These are phyloP conservation scores for Mycosarcoma maydis DNA, from an alignment of 1,284 basidiomycete genomes.

Conservation along the genomic window DNA sequence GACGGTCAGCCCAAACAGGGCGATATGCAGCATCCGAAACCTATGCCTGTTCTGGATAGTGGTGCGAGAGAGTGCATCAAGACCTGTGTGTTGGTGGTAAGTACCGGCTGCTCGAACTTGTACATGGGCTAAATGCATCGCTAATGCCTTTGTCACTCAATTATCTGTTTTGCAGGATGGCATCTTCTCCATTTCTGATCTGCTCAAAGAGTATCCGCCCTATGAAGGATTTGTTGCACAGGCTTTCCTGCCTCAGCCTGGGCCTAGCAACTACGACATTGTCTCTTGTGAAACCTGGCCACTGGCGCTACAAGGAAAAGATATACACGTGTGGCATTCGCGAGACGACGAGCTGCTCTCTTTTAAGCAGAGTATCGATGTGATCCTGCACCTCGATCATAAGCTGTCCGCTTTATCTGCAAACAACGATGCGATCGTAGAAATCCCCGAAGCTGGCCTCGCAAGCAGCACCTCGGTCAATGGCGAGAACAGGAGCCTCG, in stretches of 20 bases:
- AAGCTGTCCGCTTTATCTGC: not conserved
- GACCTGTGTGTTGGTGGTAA: slow-evolving; percentile 37
- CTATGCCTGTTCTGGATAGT: slow-evolving; percentile 15
- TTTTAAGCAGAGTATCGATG: slow-evolving; percentile 40
- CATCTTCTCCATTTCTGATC: slow-evolving; percentile 21
- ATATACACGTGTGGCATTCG: slow-evolving; percentile 37
- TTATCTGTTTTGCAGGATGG: slow-evolving; percentile 39
- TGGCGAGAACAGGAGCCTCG: slow-evolving; percentile 26
- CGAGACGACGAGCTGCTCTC: slow-evolving; percentile 39
- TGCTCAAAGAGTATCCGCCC: slow-evolving; percentile 40
- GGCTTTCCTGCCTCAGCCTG: slow-evolving; percentile 34
- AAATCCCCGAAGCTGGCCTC: slow-evolving; percentile 23
- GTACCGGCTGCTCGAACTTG: slow-evolving; percentile 5
- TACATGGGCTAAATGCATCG: too few relatives aligned
- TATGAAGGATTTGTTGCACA: slow-evolving; percentile 45
- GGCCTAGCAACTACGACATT: slow-evolving; percentile 24
- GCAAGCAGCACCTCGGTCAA: slow-evolving; percentile 20
- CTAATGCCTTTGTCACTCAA: too few relatives aligned
- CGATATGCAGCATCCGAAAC: slow-evolving; percentile 6
- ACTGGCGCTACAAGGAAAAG: slow-evolving; percentile 17
- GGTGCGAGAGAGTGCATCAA: slow-evolving; percentile 12
- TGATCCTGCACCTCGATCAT: slow-evolving; percentile 16
- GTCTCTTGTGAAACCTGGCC: slow-evolving; percentile 38
- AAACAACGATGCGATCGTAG: not conserved
- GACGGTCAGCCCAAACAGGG: not conserved